These are phyloP conservation scores for Russula lepida DNA, from an alignment of 768 basidiomycete species.

Conservation along the genomic window DNA sequence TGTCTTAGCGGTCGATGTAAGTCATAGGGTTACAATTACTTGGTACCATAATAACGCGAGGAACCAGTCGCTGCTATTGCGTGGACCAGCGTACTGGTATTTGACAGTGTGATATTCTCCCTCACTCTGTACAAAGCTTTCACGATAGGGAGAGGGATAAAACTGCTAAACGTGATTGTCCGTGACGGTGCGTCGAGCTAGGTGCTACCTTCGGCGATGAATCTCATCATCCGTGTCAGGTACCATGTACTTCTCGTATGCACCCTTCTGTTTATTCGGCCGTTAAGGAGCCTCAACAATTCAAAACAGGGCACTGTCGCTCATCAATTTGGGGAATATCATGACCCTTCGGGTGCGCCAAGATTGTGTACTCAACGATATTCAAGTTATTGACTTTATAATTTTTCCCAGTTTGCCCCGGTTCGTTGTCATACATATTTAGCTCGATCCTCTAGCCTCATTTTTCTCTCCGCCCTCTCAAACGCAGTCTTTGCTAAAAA, in stretches of 20 bases:
- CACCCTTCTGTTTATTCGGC: neutral
- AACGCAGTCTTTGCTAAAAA: constrained; percentile 2
- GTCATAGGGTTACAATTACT: neutral
- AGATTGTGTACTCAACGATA: neutral
- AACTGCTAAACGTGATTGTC: constrained; percentile 9
- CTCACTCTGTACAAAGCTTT: constrained; percentile 12
- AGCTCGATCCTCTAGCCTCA: neutral
- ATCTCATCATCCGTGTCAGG: neutral
- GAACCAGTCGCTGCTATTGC: constrained; percentile 4
- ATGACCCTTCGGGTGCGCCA: constrained; percentile 6
- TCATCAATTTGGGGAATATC: constrained; percentile 11
- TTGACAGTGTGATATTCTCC: constrained; percentile 4
- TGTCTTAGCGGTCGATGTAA: constrained; percentile 3
- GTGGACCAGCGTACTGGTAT: constrained; percentile 7
- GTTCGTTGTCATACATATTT: neutral
- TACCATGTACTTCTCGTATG: constrained; percentile 15
- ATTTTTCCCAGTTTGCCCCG: neutral
- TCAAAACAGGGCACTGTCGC: constrained; percentile 1
- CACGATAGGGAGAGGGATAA: constrained; percentile 3
- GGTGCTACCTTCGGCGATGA: neutral
- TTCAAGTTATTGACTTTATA: neutral
- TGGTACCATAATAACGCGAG: neutral
- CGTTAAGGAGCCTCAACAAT: neutral
- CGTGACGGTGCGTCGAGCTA: constrained; percentile 5
- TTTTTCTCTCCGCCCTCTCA: neutral